Evolutionary conservation across 345 rosid species (phyloP).

Genomic region (Ceriops tagal): DNA sequence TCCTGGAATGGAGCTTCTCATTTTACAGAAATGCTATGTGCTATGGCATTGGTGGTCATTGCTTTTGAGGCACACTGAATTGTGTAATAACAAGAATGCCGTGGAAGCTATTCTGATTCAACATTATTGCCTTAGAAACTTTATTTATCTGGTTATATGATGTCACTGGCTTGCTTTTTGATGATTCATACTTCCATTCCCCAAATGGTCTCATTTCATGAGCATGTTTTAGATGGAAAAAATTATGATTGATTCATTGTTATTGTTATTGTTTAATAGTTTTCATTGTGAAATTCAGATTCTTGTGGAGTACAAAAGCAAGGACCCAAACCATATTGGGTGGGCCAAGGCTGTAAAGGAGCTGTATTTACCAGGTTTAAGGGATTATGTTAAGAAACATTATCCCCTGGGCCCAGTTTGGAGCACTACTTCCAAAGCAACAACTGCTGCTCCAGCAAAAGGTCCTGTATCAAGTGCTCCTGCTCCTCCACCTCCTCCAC

Average conservation of each 20-base stretch:
- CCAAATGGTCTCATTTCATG: too few species aligned
- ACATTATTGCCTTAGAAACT: too few species aligned
- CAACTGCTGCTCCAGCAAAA: conserved; percentile 51
- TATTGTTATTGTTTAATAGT: conserved; percentile 17
- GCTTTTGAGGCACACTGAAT: neutral
- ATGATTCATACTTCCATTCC: too few species aligned
- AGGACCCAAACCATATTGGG: conserved; percentile 86
- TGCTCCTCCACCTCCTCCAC: conserved; percentile 85
- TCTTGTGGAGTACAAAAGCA: conserved; percentile 78
- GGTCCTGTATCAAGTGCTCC: conserved; percentile 57
- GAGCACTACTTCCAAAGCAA: conserved; percentile 56
- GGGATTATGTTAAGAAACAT: conserved; percentile 79
- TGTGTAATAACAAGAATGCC: neutral
- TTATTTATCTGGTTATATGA: too few species aligned
- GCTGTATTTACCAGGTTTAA: conserved; percentile 81
- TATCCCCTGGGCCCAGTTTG: conserved; percentile 95
- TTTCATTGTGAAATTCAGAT: conserved; percentile 41
- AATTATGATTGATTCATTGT: neutral
- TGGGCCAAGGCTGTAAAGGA: conserved; percentile 97
- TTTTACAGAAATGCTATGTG: conserved; percentile 1
- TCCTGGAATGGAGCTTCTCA: conserved; percentile 3
- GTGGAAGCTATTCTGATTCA: too few species aligned
- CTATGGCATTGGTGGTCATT: neutral
- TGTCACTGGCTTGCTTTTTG: too few species aligned
- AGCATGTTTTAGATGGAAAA: too few species aligned